A percentile compares a stretch with the other conserved stretches of the same genome.
Conservation (phyloP, 352 stramenopile species). For the Salisapilia sapeloensis region DNA sequence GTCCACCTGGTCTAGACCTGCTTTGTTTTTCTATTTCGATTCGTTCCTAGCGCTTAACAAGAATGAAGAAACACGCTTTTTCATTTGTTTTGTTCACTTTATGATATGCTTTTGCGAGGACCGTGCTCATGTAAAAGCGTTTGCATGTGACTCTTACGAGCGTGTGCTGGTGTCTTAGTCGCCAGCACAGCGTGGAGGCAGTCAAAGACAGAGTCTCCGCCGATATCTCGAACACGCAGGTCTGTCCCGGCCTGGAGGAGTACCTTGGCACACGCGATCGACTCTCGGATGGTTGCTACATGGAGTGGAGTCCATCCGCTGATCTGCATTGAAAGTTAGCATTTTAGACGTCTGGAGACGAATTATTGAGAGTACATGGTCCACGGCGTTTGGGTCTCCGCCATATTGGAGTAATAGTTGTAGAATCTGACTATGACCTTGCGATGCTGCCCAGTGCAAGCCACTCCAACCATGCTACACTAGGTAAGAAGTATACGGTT, state of each 20-base stretch:
- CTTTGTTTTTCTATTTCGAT: too few relatives aligned
- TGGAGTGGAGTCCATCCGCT: slow-evolving; percentile 58
- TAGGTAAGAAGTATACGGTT: too few relatives aligned
- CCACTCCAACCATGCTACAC: slow-evolving; percentile 60
- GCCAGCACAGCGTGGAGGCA: slow-evolving; percentile 13
- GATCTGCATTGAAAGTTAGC: slow-evolving; percentile 9
- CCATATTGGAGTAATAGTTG: slow-evolving; percentile 20
- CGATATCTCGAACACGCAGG: slow-evolving; percentile 18
- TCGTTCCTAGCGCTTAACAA: too few relatives aligned
- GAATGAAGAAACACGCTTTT: too few relatives aligned
- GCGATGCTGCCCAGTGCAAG: slow-evolving; percentile 59
- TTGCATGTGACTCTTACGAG: too few relatives aligned
- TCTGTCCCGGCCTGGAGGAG: slow-evolving; percentile 25
- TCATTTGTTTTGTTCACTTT: too few relatives aligned
- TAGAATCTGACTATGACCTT: slow-evolving; percentile 35
- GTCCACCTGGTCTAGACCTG: too few relatives aligned
- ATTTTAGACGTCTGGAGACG: background rate
- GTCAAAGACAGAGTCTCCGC: slow-evolving; percentile 30
- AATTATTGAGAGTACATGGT: slow-evolving; percentile 15
- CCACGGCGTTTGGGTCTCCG: slow-evolving; percentile 28
- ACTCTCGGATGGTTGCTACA: slow-evolving; percentile 31
- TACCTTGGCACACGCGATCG: slow-evolving; percentile 19
- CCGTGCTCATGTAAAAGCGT: too few relatives aligned
- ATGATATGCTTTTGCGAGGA: too few relatives aligned
- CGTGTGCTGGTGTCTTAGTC: too few relatives aligned